Evolutionary conservation across 371 early-diverging fungal species (phyloP), one percentile per base, ranked within the genome.

Genomic region (Mortierella sp.): DNA sequence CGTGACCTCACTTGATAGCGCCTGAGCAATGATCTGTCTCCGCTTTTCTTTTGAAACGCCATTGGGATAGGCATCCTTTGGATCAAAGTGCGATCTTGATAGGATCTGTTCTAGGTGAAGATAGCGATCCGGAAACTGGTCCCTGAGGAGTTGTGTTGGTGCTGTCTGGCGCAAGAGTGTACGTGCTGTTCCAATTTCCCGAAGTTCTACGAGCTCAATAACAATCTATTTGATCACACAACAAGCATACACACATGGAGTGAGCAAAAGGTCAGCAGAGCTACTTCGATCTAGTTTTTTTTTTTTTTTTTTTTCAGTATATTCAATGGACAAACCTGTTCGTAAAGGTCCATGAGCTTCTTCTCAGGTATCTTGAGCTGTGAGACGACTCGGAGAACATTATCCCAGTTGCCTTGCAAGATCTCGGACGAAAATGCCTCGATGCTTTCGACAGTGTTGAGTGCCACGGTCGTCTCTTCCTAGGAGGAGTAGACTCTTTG

Each of bases 81-180:
- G 74, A 62, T 90, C 92, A 71, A 92, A 86, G 61, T 85, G 73
- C 9, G 89, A 86, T 9, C 87, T 81, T 0, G 93, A 89, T 19
- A 97, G 62, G 28, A 96, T 72, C 58, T 90, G 86, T 79, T 95
- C 96, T n/a, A 96, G 81, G 30, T 86, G 86, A 46, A 94, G 69
- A 63, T 96, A 97, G 46, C 97, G 84, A 19, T 97, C 96, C 0
- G 94, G 92, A 57, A 89, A 86, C 7, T 82, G 79, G 23, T 93
- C 90, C 30, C 89, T 83, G 59, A 97, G 76, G 18, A 88, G 57
- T 63, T 93, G 88, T 89, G 97, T 91, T 4, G 95, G 91, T 52
- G 94, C 94, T 0, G 96, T 96, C 62, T 95, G 94, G 51, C 97
- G 85, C 56, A 97, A 82, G 30, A 98, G 81, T 1, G 93, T 89